These are phyloP conservation scores for Manihot esculenta DNA, from an alignment of 441 rosid genomes.

Conservation along the genomic window DNA sequence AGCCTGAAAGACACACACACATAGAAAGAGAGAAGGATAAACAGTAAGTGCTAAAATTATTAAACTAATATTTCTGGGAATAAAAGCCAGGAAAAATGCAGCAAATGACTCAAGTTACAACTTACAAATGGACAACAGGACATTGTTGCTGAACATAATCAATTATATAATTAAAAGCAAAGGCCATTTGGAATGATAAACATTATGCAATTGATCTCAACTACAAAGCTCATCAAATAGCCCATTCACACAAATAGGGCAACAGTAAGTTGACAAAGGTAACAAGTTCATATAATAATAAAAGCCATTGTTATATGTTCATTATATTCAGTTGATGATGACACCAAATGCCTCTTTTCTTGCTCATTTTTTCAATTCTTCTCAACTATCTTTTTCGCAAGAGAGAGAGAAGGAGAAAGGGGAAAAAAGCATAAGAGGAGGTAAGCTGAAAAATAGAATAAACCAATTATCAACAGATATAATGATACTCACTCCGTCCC, in stretches of 20 bases:
- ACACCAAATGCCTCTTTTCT: not conserved
- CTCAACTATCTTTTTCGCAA: not conserved
- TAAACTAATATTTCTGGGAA: not conserved
- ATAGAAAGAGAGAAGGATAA: not conserved
- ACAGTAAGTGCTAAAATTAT: not conserved
- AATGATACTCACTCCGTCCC: too few species aligned
- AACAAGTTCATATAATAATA: too few species aligned
- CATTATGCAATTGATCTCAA: not conserved
- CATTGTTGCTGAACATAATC: not conserved
- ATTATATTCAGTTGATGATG: not conserved
- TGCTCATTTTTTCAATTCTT: not conserved
- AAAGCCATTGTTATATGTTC: not conserved
- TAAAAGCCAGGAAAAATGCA: not conserved
- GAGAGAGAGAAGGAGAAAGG: too few species aligned
- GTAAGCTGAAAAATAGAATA: not conserved
- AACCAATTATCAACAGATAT: not conserved
- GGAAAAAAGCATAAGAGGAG: not conserved
- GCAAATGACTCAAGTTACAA: too few species aligned
- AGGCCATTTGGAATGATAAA: not conserved
- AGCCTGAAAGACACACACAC: slow-evolving; percentile 38
- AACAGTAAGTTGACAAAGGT: not conserved
- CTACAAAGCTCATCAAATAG: not conserved
- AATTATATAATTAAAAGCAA: not conserved
- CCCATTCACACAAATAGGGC: not conserved
- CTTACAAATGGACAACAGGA: too few species aligned